Evolutionary conservation across 2,329 filamentous ascomycete genomes (phyloP), one percentile per base, ranked within the genome.

Genomic region (Phyllosticta paracitricarpa): DNA sequence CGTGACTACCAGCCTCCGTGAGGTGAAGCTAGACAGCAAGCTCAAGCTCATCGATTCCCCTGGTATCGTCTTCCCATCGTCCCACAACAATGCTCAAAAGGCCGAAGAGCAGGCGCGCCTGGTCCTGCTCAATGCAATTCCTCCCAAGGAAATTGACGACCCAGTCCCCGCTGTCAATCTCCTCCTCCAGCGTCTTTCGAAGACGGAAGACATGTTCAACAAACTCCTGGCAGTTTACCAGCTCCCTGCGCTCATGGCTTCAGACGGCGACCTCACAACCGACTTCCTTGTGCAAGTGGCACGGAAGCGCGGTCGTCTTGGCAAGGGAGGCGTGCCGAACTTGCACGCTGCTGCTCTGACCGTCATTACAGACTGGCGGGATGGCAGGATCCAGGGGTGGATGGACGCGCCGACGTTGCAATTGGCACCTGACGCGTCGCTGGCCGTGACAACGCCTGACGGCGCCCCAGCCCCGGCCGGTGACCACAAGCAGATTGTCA

Each of bases 271-370:
- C 72, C 77, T 84, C 61, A 94, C 90, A 5, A 95, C 86, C 17
- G 91, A 97, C 73, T 97, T 97, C 78, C 77, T 99, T 40, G 85
- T 97, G 59, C 93, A 99, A 73, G 93, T 99, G 12, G 94, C 94
- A 4, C 84, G 94, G 69, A 97, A 96, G 80, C 84, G 94, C 63
- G 94, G 94, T 59, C 82, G 94, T 62, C 81, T 99, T 17, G 91
- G 93, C 57, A 88, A 89, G 67, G 92, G 93, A 22, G 94, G 94
- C 64, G 82, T 97, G 17, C 94, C 94, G 53, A 99, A 97, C 75
- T 75, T 97, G 63, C 81, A 85, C 66, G 86, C 89, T 59, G 93
- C 94, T 7, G 94, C 93, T 65, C 93, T 94, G 82, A 88, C 90
- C 0, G 92, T 99, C 61, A 85, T 99, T 62, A 94, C 86, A n/a